Evolutionary conservation across 768 basidiomycete genomes (phyloP), one percentile per base, ranked within the genome.

Genomic region (Leucocoprinus birnbaumii): DNA sequence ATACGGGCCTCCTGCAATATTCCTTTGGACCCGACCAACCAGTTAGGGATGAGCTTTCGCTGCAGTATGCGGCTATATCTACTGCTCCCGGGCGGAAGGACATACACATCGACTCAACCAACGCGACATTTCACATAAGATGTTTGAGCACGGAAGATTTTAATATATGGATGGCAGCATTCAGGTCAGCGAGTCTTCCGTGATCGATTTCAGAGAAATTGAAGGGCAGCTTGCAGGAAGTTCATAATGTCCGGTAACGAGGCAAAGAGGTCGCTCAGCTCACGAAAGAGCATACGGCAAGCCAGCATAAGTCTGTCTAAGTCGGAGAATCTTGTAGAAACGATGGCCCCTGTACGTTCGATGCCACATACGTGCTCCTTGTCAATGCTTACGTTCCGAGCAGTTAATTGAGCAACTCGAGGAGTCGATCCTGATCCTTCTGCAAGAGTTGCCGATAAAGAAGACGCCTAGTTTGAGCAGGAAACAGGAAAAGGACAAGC

Each of bases 61-160:
- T 88, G 16, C 78, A 80, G 40, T 79, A 82, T 62, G 88, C 91
- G 26, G 89, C 89, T n/a, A 84, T 93, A 56, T 84, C 89, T 19
- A 89, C 87, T 18, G 76, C 82, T 3, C 74, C 75, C n/a, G 85
- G 85, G 3, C 80, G 85, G 56, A 89, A 79, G 66, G 87, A 92
- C 62, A 89, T 93, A 48, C 89, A 91, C 62, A 75, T 94, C 46
- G 91, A 94, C 63, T 84, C 87, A 2, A 79, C 74, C 62, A 83
- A 75, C 42, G 86, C 85, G 24, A 92, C 88, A 0, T 93, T 92
- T 65, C 91, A 93, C 68, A 80, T 93, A 58, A 89, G 86, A 68
- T 90, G 88, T 65, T 69, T 90, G n/a, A 84, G 72, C 45, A 69
- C 70, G 16, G 80, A 83, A 8, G 91, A 93, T 63, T 92, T 90